phyloP scores from a whole-genome alignment of 169 alveolate species.

The Plasmodium blacklocki region DNA sequence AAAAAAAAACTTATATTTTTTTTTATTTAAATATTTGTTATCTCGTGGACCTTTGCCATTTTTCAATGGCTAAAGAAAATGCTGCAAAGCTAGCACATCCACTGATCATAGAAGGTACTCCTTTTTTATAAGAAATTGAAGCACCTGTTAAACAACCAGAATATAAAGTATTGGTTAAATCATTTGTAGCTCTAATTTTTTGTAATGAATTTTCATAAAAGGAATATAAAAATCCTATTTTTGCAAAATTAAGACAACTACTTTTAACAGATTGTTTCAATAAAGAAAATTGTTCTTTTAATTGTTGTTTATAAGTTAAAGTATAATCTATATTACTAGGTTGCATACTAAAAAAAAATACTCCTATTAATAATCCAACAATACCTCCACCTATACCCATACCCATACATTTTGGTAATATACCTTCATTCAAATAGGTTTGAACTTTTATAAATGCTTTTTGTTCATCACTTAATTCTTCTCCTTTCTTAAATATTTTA shows the following conservation, averaged over 20 bases:
- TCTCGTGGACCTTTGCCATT: slow-evolving; percentile 53
- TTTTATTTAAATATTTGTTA: slow-evolving; percentile 7
- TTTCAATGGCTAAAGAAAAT: slow-evolving; percentile 81
- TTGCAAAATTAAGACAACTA: slow-evolving; percentile 59
- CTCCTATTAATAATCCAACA: slow-evolving; percentile 57
- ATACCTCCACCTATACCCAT: slow-evolving; percentile 75
- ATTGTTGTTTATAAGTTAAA: slow-evolving; percentile 57
- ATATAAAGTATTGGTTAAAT: slow-evolving; percentile 81
- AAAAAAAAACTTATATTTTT: not conserved
- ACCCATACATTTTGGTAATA: slow-evolving; percentile 67
- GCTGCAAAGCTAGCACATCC: slow-evolving; percentile 86
- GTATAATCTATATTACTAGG: slow-evolving; percentile 67
- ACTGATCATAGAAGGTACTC: slow-evolving; percentile 79
- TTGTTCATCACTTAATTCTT: slow-evolving; percentile 57
- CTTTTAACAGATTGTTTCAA: slow-evolving; percentile 62
- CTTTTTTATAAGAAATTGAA: slow-evolving; percentile 81
- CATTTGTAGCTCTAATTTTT: slow-evolving; percentile 81
- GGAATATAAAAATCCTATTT: slow-evolving; percentile 41
- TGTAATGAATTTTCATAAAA: slow-evolving; percentile 51
- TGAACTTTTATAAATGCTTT: slow-evolving; percentile 60
- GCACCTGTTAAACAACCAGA: slow-evolving; percentile 87
- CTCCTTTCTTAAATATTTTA: slow-evolving; percentile 66
- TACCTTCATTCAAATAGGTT: slow-evolving; percentile 65
- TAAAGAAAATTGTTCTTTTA: slow-evolving; percentile 57
- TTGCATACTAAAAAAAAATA: slow-evolving; percentile 64